Percentiles rank a stretch among this genome's conserved stretches.
Conservation (phyloP, 2,329 filamentous ascomycete genomes). For the Thyridium curvatum region DNA sequence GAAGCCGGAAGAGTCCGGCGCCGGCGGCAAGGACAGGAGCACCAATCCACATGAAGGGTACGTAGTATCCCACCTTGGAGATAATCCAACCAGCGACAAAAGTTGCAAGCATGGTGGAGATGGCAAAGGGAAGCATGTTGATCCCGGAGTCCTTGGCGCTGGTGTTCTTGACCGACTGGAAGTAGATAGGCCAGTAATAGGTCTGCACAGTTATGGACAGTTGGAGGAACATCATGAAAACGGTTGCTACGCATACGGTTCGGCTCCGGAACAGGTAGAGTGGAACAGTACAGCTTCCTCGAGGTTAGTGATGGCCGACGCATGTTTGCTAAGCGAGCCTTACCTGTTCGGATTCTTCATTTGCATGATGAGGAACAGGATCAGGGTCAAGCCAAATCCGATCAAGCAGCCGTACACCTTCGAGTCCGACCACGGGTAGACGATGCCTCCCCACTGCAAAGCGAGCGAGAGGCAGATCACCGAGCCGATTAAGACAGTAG, state of each 20-base stretch:
- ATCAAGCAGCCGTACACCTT: slow-evolving; percentile 28
- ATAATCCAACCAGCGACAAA: slow-evolving; percentile 25
- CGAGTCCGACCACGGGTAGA: slow-evolving; percentile 26
- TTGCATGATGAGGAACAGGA: slow-evolving; percentile 31
- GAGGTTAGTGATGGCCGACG: slow-evolving; percentile 30
- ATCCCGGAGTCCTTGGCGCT: slow-evolving; percentile 28
- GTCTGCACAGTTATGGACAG: no score
- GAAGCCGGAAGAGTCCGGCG: slow-evolving; percentile 24
- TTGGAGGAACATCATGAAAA: slow-evolving; percentile 38
- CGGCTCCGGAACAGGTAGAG: slow-evolving; percentile 40
- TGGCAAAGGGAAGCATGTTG: slow-evolving; percentile 31
- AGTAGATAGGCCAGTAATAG: slow-evolving; percentile 46
- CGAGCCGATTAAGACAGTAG: slow-evolving; percentile 28
- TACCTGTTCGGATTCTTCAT: slow-evolving; percentile 35
- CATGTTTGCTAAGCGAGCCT: no score
- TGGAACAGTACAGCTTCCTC: slow-evolving; percentile 42
- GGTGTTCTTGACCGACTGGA: slow-evolving; percentile 38
- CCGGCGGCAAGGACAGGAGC: slow-evolving; percentile 23
- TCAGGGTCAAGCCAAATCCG: slow-evolving; percentile 13
- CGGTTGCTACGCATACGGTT: slow-evolving; percentile 26
- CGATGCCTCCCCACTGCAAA: slow-evolving; percentile 34
- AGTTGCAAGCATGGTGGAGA: slow-evolving; percentile 26
- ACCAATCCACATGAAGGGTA: slow-evolving; percentile 22
- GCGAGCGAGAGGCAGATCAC: slow-evolving; percentile 32
- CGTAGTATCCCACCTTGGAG: slow-evolving; percentile 23